These are phyloP conservation scores for Penicillium sp. DNA, from an alignment of 2,329 filamentous ascomycete genomes.

Conservation along the genomic window DNA sequence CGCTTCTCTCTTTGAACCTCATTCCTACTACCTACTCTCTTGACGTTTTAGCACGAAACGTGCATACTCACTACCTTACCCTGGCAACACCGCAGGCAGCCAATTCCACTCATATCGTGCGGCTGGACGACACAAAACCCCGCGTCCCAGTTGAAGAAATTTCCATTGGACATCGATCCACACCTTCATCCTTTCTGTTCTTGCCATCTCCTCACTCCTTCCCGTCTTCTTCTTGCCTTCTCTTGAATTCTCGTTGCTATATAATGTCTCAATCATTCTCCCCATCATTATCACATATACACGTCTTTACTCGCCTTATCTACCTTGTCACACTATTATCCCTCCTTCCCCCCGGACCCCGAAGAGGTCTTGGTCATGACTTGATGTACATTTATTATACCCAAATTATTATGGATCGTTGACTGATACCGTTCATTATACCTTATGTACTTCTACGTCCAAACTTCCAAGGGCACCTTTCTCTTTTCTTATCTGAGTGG, in stretches of 20 bases:
- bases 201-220: neutral
- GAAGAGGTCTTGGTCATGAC: conserved; percentile 14
- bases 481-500: neutral
- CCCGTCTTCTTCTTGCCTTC: neutral
- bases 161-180: neutral
- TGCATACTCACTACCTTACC: neutral
- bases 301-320: neutral
- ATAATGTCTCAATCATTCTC: neutral
- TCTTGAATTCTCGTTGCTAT: neutral
- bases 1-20: neutral
- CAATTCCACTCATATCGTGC: neutral
- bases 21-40: neutral
- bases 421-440: neutral
- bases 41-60: neutral
- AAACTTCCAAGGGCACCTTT: neutral
- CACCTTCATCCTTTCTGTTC: neutral
- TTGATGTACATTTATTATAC: conserved; percentile 26
- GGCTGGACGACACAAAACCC: neutral
- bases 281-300: neutral
- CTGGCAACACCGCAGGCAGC: neutral
- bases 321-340: neutral
- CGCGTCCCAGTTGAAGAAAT: neutral
- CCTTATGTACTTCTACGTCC: neutral
- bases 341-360: neutral
- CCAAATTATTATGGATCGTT: conserved; percentile 11